These are phyloP conservation scores for Leccinum subtestaceum DNA, from an alignment of 768 basidiomycete genomes.

Conservation along the genomic window DNA sequence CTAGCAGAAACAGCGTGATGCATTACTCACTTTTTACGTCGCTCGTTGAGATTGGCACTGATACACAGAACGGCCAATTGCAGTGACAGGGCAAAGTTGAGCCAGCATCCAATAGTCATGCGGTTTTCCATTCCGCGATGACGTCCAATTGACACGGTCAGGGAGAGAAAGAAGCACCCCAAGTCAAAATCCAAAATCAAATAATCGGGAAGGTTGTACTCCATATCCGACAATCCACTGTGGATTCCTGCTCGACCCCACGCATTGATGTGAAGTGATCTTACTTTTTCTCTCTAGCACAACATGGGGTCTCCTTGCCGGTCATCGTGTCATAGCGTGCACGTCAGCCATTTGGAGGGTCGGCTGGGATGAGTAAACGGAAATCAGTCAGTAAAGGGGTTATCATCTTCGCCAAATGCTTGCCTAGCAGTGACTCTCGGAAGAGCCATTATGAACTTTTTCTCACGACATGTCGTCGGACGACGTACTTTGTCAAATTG, in stretches of 20 bases:
- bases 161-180: constrained; percentile 21
- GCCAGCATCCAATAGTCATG: not conserved
- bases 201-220: not conserved
- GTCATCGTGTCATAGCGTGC: not conserved
- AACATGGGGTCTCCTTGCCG: constrained; percentile 1
- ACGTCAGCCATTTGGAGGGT: not conserved
- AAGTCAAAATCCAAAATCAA: not conserved
- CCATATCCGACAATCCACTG: not conserved
- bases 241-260: not conserved
- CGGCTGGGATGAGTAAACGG: not conserved
- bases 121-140: constrained; percentile 16
- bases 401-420: not conserved
- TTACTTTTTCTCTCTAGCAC: not conserved
- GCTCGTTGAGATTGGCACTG: not conserved
- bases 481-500: not conserved
- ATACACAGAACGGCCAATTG: not conserved
- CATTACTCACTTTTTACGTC: constrained; percentile 23
- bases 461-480: not conserved
- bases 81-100: not conserved
- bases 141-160: constrained; percentile 7
- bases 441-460: not conserved
- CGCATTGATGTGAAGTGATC: not conserved
- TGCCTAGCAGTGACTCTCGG: not conserved
- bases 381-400: not conserved
- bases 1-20: not conserved